A percentile compares a stretch with the other conserved stretches of the same genome.
phyloP scores from a whole-genome alignment of 257 asterid species.

The Ajuga chamaepitys region DNA sequence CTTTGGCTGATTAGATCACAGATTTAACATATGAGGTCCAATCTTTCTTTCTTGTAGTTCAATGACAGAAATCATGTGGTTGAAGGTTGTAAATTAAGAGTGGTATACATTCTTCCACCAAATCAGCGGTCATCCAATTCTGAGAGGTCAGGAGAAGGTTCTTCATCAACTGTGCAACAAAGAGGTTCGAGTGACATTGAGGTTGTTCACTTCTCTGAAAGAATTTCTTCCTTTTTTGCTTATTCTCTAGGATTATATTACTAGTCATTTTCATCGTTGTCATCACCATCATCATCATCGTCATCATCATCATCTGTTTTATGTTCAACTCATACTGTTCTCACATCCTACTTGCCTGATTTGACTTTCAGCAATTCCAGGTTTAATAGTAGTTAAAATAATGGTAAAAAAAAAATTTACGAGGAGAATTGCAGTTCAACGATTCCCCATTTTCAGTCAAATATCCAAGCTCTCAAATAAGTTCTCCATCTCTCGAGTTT shows the following conservation, averaged over 20 bases:
- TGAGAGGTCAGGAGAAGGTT: background rate
- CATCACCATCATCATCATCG: too few species aligned
- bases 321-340: too few species aligned
- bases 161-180: conserved; percentile 8
- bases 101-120: conserved; percentile 5
- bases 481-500: too few species aligned
- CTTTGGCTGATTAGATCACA: background rate
- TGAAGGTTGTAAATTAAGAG: conserved; percentile 13
- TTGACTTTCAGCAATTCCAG: too few species aligned
- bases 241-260: background rate
- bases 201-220: conserved; percentile 9
- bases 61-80: background rate
- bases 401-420: too few species aligned
- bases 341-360: too few species aligned
- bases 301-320: too few species aligned
- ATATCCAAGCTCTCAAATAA: too few species aligned
- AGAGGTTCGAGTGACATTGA: background rate
- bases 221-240: background rate
- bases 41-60: conserved; percentile 15
- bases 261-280: too few species aligned
- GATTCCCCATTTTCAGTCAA: too few species aligned
- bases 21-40: background rate
- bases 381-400: too few species aligned
- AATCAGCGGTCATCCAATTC: background rate
- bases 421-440: too few species aligned